A percentile compares a stretch with the other conserved stretches of the same genome.
Conservation (phyloP, 306 rosid species). For the Ceratonia siliqua region DNA sequence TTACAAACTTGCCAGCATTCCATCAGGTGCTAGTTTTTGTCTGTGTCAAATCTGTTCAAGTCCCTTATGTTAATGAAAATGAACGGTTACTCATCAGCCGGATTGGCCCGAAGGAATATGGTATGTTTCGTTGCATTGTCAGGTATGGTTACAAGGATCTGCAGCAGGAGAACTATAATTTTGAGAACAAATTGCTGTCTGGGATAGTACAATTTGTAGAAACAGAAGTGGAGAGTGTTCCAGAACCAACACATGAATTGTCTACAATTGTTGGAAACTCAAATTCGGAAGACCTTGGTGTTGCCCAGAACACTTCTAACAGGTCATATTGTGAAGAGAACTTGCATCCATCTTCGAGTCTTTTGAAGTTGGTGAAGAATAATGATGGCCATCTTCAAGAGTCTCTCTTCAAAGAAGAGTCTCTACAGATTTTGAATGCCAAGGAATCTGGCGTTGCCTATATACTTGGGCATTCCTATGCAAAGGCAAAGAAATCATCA, state of each 20-base stretch:
- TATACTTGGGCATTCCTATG: conserved; percentile 72
- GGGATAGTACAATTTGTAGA: conserved; percentile 65
- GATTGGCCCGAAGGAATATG: conserved; percentile 64
- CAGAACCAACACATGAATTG: conserved; percentile 29
- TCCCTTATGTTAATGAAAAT: conserved; percentile 51
- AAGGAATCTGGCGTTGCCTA: conserved; percentile 80
- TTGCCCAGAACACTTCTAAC: conserved; percentile 29
- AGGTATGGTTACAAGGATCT: conserved; percentile 82
- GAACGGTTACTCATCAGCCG: conserved; percentile 61
- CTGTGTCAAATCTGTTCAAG: conserved; percentile 60
- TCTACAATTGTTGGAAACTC: conserved; percentile 35
- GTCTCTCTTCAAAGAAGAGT: conserved; percentile 45
- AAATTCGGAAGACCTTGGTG: conserved; percentile 27
- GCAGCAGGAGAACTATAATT: conserved; percentile 63
- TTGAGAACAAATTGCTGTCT: conserved; percentile 59
- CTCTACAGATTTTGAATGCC: conserved; percentile 57
- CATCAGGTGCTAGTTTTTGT: conserved; percentile 69
- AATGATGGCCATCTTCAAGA: conserved; percentile 23
- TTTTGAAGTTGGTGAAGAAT: conserved; percentile 24
- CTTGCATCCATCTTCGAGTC: conserved; percentile 30
- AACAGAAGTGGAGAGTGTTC: conserved; percentile 43
- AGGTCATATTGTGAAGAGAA: conserved; percentile 31
- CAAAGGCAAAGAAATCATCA: conserved; percentile 72
- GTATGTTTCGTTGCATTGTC: conserved; percentile 72
- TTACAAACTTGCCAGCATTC: conserved; percentile 73